Evolutionary conservation across 2,329 filamentous ascomycete species (phyloP).

Genomic region (Lachnellula arida): DNA sequence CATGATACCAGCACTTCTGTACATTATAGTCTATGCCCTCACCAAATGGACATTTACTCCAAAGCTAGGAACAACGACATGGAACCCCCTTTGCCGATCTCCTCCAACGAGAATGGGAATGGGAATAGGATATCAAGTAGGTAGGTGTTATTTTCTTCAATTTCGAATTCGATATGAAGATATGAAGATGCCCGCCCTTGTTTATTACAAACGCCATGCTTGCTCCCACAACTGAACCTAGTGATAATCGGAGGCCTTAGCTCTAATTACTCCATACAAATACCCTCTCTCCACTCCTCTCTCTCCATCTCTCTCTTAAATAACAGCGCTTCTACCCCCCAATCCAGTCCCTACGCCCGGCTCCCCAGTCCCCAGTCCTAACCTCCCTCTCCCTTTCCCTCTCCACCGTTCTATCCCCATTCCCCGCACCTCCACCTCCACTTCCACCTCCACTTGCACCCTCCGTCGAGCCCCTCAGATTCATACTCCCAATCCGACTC

Average conservation of each 20-base stretch:
- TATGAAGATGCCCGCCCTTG: too few relatives aligned
- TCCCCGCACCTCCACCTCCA: constrained; percentile 9
- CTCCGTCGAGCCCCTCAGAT: constrained; percentile 26
- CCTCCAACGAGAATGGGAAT: too few relatives aligned
- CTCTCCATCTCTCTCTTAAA: background rate
- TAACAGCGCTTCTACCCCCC: constrained; percentile 3
- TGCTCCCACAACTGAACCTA: too few relatives aligned
- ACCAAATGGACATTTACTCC: background rate
- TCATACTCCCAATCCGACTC: constrained; percentile 74
- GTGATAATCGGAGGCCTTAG: too few relatives aligned
- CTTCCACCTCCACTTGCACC: constrained; percentile 4
- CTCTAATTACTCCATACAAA: background rate
- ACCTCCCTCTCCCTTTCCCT: background rate
- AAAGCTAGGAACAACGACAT: background rate
- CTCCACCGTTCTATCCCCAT: constrained; percentile 7
- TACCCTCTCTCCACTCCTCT: background rate
- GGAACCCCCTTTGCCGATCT: too few relatives aligned
- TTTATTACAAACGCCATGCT: too few relatives aligned
- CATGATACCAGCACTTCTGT: background rate
- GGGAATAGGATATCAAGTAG: too few relatives aligned
- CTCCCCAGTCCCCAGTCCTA: constrained; percentile 5
- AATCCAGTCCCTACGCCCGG: constrained; percentile 2
- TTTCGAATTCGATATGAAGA: too few relatives aligned
- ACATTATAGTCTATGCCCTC: background rate
- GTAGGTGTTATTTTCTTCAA: too few relatives aligned